Conservation (phyloP, 2,329 filamentous ascomycete species). For the Neofusicoccum kwambonambiense region DNA sequence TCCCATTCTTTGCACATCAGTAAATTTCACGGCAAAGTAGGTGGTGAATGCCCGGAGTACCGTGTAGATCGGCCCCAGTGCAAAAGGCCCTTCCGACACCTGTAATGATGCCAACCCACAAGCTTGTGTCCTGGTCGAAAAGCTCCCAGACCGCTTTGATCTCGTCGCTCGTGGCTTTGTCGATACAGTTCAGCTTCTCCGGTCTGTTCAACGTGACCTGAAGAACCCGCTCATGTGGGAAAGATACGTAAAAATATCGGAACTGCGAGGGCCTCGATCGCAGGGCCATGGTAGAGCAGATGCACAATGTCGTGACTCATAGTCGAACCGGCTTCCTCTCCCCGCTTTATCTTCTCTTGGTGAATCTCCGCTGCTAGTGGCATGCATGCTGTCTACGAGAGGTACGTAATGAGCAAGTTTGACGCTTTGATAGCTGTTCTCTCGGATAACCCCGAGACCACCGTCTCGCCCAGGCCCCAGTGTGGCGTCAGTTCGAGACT, state of each 20-base stretch:
- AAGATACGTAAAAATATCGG: constrained; percentile 16
- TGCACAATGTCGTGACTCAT: background rate
- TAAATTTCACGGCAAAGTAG: background rate
- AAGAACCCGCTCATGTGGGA: constrained; percentile 25
- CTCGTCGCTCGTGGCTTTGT: constrained; percentile 43
- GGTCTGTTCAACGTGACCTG: constrained; percentile 47
- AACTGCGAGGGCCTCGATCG: constrained; percentile 9
- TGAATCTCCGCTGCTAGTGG: too few species aligned
- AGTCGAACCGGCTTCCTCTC: background rate
- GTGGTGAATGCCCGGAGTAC: background rate
- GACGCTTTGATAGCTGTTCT: too few species aligned
- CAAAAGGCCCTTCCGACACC: constrained; percentile 50
- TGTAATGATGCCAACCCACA: constrained; percentile 40
- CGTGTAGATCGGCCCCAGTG: constrained; percentile 51
- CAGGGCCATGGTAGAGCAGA: constrained; percentile 3
- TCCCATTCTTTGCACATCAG: constrained; percentile 26
- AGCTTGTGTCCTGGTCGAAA: constrained; percentile 45
- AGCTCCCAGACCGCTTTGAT: constrained; percentile 44
- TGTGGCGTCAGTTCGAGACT: background rate
- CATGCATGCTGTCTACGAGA: too few species aligned
- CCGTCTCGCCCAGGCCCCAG: background rate
- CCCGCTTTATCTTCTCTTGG: background rate
- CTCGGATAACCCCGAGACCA: too few species aligned
- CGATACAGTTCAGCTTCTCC: constrained; percentile 42
- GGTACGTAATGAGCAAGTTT: background rate